These are phyloP conservation scores for Talaromyces thailandensis DNA, from an alignment of 495 filamentous ascomycete genomes.

Conservation along the genomic window DNA sequence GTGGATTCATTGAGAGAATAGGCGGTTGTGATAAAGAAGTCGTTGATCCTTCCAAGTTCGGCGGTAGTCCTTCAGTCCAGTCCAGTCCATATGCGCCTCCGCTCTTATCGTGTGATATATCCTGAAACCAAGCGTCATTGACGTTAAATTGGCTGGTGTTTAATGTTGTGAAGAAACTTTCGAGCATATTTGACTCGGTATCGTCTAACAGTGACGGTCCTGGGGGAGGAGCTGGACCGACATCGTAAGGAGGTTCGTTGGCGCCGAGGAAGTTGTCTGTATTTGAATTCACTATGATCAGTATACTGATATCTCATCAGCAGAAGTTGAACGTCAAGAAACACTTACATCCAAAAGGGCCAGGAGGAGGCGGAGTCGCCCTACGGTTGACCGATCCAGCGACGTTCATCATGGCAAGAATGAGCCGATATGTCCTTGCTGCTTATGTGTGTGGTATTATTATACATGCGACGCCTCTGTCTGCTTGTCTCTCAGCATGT, in stretches of 20 bases:
- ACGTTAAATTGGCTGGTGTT: conserved; percentile 42
- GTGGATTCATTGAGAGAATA: conserved; percentile 19
- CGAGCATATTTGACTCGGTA: conserved; percentile 51
- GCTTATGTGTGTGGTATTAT: background rate
- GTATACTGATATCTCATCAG: background rate
- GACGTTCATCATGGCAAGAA: conserved; percentile 24
- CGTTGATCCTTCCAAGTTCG: conserved; percentile 50
- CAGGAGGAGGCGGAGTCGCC: conserved; percentile 20
- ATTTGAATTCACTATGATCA: background rate
- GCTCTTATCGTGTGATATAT: conserved; percentile 30
- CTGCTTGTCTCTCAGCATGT: background rate
- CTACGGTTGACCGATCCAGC: conserved; percentile 18
- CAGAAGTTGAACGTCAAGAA: background rate
- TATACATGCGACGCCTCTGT: background rate
- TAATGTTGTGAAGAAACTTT: conserved; percentile 53
- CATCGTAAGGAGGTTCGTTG: conserved; percentile 44
- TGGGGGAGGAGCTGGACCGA: conserved; percentile 47
- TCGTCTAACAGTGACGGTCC: conserved; percentile 53
- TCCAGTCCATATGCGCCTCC: conserved; percentile 34
- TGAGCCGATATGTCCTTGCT: background rate
- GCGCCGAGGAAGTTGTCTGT: conserved; percentile 25
- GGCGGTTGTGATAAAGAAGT: conserved; percentile 50
- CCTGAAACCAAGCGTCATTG: conserved; percentile 36
- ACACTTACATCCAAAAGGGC: conserved; percentile 55
- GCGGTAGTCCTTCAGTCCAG: conserved; percentile 49